phyloP scores from a whole-genome alignment of 768 basidiomycete species.

The Macrolepiota fuliginosa region DNA sequence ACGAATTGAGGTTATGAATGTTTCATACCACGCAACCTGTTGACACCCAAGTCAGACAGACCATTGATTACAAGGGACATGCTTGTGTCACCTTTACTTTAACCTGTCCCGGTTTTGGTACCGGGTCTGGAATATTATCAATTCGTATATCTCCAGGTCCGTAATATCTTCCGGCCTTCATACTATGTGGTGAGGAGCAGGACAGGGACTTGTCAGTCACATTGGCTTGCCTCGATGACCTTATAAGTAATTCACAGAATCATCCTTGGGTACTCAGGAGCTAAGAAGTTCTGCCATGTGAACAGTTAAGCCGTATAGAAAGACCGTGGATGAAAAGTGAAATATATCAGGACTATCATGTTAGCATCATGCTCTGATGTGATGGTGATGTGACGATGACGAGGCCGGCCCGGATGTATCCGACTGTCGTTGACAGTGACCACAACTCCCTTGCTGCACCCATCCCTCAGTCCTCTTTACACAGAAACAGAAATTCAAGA shows the following conservation, averaged over 20 bases:
- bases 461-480: too few relatives aligned
- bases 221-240: neutral
- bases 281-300: neutral
- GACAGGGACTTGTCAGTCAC: neutral
- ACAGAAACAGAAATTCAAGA: too few relatives aligned
- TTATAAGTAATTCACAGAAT: neutral
- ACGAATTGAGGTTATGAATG: neutral
- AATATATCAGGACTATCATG: neutral
- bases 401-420: too few relatives aligned
- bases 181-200: constrained; percentile 14
- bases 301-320: neutral
- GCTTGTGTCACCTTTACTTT: constrained; percentile 39
- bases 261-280: neutral
- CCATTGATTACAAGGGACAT: neutral
- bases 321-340: neutral
- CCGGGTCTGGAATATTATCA: constrained; percentile 40
- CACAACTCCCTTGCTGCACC: too few relatives aligned
- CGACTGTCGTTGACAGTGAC: too few relatives aligned
- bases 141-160: constrained; percentile 41
- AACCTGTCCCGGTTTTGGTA: constrained; percentile 32
- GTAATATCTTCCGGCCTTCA: constrained; percentile 47
- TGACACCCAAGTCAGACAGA: neutral
- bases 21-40: neutral
- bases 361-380: too few relatives aligned
- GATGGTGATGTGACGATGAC: too few relatives aligned